Evolutionary conservation across 1,284 basidiomycete species (phyloP).

Genomic region (Tylopilus sp.): DNA sequence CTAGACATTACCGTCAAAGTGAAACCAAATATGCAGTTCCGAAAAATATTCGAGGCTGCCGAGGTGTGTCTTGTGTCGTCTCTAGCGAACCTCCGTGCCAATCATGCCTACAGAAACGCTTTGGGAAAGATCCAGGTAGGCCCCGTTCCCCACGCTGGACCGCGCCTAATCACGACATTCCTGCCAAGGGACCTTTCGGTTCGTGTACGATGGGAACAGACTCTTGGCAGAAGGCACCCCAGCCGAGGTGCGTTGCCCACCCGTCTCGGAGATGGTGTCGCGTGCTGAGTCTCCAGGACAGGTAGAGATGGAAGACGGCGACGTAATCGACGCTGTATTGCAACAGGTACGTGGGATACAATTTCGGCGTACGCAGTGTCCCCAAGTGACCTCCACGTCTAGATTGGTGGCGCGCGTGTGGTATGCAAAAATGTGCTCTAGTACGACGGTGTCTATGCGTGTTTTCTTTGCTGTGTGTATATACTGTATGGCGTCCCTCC

Average conservation of each 20-base stretch:
- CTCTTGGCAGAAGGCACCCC: conserved; percentile 63
- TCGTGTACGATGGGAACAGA: conserved; percentile 64
- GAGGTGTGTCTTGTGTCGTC: conserved; percentile 56
- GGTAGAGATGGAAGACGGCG: conserved; percentile 41
- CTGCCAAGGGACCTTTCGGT: conserved; percentile 64
- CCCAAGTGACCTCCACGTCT: not conserved
- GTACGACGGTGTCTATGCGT: too few relatives aligned
- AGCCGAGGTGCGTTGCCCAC: conserved; percentile 52
- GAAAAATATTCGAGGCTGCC: conserved; percentile 73
- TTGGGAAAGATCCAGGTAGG: conserved; percentile 67
- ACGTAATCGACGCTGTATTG: conserved; percentile 40
- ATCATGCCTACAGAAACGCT: conserved; percentile 60
- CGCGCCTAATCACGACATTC: not conserved
- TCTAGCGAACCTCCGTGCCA: not conserved
- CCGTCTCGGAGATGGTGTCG: not conserved
- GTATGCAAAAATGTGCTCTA: too few relatives aligned
- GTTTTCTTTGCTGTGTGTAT: too few relatives aligned
- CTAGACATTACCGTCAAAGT: conserved; percentile 75
- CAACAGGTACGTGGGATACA: conserved; percentile 36
- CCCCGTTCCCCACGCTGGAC: not conserved
- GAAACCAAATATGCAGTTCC: conserved; percentile 68
- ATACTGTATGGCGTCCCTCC: too few relatives aligned
- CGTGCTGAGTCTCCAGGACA: conserved; percentile 20
- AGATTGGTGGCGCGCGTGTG: conserved; percentile 27
- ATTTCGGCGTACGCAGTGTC: not conserved